A percentile compares a stretch with the other conserved stretches of the same genome.
These are phyloP conservation scores for Linum trigynum DNA, from an alignment of 345 rosid genomes.

Conservation along the genomic window DNA sequence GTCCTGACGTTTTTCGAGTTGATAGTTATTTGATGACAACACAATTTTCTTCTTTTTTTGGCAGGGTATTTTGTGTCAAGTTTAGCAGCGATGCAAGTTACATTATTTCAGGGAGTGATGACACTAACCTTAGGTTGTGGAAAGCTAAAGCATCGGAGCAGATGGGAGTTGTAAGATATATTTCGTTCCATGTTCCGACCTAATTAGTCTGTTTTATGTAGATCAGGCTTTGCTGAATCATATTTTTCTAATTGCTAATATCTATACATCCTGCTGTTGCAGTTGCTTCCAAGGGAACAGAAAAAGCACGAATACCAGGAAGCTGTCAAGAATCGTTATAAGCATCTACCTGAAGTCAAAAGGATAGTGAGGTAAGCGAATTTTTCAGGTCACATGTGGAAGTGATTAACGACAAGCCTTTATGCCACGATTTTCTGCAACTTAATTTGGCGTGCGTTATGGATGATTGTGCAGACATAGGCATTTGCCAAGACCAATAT, in stretches of 20 bases:
- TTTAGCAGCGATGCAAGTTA: constrained; percentile 92
- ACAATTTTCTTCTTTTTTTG: not conserved
- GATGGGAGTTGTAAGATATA: constrained; percentile 77
- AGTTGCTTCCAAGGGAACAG: constrained; percentile 86
- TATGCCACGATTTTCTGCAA: not conserved
- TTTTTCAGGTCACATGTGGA: not conserved
- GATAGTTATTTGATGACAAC: constrained; percentile 13
- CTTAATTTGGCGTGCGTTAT: not conserved
- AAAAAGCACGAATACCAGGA: constrained; percentile 75
- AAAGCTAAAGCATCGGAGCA: constrained; percentile 98
- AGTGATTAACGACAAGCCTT: not conserved
- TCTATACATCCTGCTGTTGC: constrained; percentile 10
- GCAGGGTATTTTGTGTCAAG: constrained; percentile 86
- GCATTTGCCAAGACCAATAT: constrained; percentile 81
- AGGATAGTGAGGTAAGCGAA: constrained; percentile 61
- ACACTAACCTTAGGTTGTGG: constrained; percentile 90
- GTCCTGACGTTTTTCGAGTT: not conserved
- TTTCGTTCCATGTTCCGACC: not conserved
- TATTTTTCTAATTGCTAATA: constrained; percentile 1
- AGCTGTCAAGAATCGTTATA: constrained; percentile 76
- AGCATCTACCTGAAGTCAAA: constrained; percentile 84
- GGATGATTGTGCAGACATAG: constrained; percentile 55
- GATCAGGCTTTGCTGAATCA: not conserved
- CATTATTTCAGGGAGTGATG: constrained; percentile 91
- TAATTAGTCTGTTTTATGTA: not conserved